Evolutionary conservation across 108 stramenopile genomes (phyloP).

Genomic region (Fragilariopsis cylindrus): DNA sequence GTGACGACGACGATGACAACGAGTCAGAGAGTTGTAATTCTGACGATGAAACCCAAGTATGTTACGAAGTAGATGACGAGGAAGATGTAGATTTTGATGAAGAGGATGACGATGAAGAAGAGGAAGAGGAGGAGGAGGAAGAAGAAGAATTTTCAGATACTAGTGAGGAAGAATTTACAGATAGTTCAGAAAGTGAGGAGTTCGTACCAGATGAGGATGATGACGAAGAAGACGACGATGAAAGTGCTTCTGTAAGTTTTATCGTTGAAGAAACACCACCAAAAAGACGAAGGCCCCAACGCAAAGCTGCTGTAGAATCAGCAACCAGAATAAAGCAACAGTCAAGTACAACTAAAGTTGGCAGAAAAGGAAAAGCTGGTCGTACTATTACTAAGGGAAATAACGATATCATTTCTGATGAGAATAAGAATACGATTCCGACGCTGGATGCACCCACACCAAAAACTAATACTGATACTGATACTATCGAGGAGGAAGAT

Average conservation of each 20-base stretch:
- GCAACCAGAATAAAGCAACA: not conserved
- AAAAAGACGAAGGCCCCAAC: not conserved
- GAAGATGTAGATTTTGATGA: not conserved
- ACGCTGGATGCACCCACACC: not conserved
- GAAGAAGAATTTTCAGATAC: not conserved
- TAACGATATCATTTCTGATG: not conserved
- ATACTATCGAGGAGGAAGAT: not conserved
- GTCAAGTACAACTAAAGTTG: not conserved
- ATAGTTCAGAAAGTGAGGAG: not conserved
- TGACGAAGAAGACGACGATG: constrained; percentile 21
- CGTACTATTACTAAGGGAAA: not conserved
- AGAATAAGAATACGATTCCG: not conserved
- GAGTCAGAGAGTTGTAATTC: not conserved
- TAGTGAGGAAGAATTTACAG: constrained; percentile 1
- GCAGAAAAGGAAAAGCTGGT: too few species aligned
- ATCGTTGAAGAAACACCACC: constrained; percentile 9
- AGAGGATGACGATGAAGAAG: not conserved
- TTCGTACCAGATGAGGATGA: constrained; percentile 8
- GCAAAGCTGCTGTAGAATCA: not conserved
- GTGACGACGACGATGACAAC: constrained; percentile 1
- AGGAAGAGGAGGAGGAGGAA: constrained; percentile 1
- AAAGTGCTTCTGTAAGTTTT: constrained; percentile 27
- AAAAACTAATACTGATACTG: not conserved
- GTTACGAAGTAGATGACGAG: constrained; percentile 20
- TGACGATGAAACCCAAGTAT: not conserved